These are phyloP conservation scores for Clausena lansium DNA, from an alignment of 345 rosid species.

Conservation along the genomic window DNA sequence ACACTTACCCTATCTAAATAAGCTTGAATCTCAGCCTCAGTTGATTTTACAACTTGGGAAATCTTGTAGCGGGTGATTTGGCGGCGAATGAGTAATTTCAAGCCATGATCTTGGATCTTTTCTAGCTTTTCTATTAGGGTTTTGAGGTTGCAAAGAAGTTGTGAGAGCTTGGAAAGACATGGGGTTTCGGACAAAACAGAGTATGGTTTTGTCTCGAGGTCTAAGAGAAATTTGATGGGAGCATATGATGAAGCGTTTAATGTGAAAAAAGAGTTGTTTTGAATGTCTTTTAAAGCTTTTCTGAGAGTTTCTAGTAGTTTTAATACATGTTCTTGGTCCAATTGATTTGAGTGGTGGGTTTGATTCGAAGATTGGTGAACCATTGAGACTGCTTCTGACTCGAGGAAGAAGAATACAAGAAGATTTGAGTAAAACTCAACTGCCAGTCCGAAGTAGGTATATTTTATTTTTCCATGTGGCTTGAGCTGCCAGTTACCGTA, in stretches of 20 bases:
- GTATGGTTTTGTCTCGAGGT: slow-evolving; percentile 20
- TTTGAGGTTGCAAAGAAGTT: slow-evolving; percentile 33
- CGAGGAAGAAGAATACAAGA: too few relatives aligned
- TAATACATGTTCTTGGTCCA: slow-evolving; percentile 21
- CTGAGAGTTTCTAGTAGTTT: slow-evolving; percentile 27
- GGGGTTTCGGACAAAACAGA: slow-evolving; percentile 21
- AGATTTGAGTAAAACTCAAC: background rate
- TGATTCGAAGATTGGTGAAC: background rate
- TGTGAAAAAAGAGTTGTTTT: slow-evolving; percentile 32
- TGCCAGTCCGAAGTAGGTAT: background rate
- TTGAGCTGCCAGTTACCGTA: too few relatives aligned
- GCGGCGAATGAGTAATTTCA: slow-evolving; percentile 32
- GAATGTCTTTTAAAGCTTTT: slow-evolving; percentile 40
- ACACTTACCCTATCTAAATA: slow-evolving; percentile 34
- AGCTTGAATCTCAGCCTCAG: slow-evolving; percentile 35
- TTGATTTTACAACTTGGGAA: slow-evolving; percentile 28
- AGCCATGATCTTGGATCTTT: slow-evolving; percentile 25
- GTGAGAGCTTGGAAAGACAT: slow-evolving; percentile 30
- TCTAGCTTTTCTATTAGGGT: slow-evolving; percentile 31
- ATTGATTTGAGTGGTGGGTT: too few relatives aligned
- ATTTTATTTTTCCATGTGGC: too few relatives aligned
- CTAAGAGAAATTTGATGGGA: slow-evolving; percentile 23
- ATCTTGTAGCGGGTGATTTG: slow-evolving; percentile 41
- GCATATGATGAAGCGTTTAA: slow-evolving; percentile 25
- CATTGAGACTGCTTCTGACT: too few relatives aligned